phyloP scores from a whole-genome alignment of 345 rosid genomes.

The Orychophragmus violaceus region DNA sequence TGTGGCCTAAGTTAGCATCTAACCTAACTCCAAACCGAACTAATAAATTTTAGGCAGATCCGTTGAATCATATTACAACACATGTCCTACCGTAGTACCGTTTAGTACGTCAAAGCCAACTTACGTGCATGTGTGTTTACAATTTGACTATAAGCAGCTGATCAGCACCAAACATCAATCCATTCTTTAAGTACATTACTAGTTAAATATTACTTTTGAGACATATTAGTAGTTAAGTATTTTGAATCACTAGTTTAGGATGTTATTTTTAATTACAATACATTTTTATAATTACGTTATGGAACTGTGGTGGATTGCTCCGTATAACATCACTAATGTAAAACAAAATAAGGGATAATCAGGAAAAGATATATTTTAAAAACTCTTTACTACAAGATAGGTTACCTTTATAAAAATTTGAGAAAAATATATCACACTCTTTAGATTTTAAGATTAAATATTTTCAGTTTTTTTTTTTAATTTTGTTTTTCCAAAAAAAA shows the following conservation, averaged over 20 bases:
- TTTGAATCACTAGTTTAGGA: neutral
- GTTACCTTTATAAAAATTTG: neutral
- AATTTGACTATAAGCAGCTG: neutral
- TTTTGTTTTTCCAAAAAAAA: too few species aligned
- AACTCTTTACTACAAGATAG: neutral
- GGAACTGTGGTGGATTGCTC: slow-evolving; percentile 2
- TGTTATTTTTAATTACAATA: neutral
- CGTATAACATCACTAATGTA: neutral
- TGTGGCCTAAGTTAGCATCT: neutral
- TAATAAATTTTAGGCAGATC: slow-evolving; percentile 1
- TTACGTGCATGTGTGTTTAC: neutral
- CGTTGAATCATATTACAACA: neutral
- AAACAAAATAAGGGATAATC: neutral
- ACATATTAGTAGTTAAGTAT: too few species aligned
- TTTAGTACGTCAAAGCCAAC: too few species aligned
- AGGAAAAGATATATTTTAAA: neutral
- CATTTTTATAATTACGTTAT: neutral
- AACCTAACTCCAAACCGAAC: slow-evolving; percentile 2
- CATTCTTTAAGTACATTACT: neutral
- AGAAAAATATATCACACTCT: neutral
- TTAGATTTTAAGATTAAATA: neutral
- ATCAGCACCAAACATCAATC: neutral
- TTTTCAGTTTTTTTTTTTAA: too few species aligned
- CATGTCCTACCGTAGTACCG: too few species aligned
- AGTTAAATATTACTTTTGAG: too few species aligned